Evolutionary conservation across 2,329 filamentous ascomycete genomes (phyloP).

Genomic region (Aspergillus fructus): DNA sequence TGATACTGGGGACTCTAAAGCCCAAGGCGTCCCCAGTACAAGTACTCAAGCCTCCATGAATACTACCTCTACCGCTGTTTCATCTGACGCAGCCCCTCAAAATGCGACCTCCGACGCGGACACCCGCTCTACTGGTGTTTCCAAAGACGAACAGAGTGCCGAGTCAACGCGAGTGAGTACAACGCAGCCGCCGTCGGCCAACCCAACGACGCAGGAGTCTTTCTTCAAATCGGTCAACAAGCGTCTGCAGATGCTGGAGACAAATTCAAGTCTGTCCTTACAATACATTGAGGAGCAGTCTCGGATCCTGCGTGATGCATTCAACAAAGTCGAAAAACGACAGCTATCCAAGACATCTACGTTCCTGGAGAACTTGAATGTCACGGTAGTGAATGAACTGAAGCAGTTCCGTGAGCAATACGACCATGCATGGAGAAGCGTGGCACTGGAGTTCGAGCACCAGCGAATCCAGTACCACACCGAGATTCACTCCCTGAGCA

Average conservation of each 20-base stretch:
- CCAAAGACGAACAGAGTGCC: conserved; percentile 34
- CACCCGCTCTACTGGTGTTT: conserved; percentile 18
- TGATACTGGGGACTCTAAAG: conserved; percentile 21
- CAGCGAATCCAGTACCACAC: conserved; percentile 81
- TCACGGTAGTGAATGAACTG: conserved; percentile 79
- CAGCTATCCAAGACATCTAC: conserved; percentile 79
- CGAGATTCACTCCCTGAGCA: conserved; percentile 78
- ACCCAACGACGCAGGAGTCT: conserved; percentile 89
- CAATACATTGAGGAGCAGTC: conserved; percentile 98
- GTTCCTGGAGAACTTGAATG: conserved; percentile 83
- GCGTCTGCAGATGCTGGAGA: conserved; percentile 83
- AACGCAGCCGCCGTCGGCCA: conserved; percentile 53
- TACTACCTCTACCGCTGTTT: conserved; percentile 16
- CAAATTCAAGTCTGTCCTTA: conserved; percentile 86
- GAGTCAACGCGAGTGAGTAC: conserved; percentile 38
- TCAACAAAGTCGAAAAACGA: conserved; percentile 80
- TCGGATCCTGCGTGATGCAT: conserved; percentile 80
- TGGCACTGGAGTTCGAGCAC: conserved; percentile 83
- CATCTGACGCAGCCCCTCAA: conserved; percentile 20
- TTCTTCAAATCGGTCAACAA: conserved; percentile 98
- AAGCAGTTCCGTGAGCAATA: conserved; percentile 79
- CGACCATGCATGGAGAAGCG: conserved; percentile 95
- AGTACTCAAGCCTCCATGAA: conserved; percentile 11
- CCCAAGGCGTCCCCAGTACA: conserved; percentile 16
- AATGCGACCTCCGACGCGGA: conserved; percentile 25